Base-by-base conservation (phyloP, 2,329 filamentous ascomycete genomes). In the Teratosphaeria viscida region DNA sequence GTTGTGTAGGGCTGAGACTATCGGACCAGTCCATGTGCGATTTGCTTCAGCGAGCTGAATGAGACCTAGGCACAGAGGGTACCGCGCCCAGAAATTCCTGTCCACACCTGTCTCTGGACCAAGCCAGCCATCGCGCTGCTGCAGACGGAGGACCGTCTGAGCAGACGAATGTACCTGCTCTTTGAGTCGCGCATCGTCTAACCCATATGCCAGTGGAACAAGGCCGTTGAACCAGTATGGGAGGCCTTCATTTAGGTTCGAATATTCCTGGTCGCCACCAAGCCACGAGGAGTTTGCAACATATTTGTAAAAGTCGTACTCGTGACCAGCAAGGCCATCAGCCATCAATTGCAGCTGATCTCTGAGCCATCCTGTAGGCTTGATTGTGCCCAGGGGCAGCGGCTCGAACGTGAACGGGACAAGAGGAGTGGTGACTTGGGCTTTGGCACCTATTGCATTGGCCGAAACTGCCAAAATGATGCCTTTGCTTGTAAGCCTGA, bases 211-310 rank as follows among this genome's bases (percentile, higher is more conserved):
- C 27, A 84, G 73, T 19, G 82, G 81, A 1, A 85, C 81, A 1
- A 83, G 72, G 3, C 77, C 79, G 64, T 85, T 84, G 65, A 82
- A 80, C 79, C 81, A 84, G 67, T 85, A 85, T 0, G 81, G 80
- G 29, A 78, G 76, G 23, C 77, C 79, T 70, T 85, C 82, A 63
- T 83, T 77, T 2, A 84, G 71, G 26, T 70, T 70, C 12, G 76
- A 81, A 64, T 84, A 84, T 63, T 84, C 81, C 2, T 72, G 67
- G 35, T 72, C 64, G 5, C 81, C 80, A 2, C 80, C 81, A 1
- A 81, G 66, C 81, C 81, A 85, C 16, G 72, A 71, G 3, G 75
- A 78, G 60, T 82, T 68, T 3, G 75, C 73, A 12, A 84, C 80
- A 62, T 76, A 81, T n/a, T 75, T 75, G 69, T 82, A 85, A 64